Evolutionary conservation across 192 early-diverging fungal species (phyloP), one percentile per base, ranked within the genome.

Genomic region (Backusella mclennaniae): DNA sequence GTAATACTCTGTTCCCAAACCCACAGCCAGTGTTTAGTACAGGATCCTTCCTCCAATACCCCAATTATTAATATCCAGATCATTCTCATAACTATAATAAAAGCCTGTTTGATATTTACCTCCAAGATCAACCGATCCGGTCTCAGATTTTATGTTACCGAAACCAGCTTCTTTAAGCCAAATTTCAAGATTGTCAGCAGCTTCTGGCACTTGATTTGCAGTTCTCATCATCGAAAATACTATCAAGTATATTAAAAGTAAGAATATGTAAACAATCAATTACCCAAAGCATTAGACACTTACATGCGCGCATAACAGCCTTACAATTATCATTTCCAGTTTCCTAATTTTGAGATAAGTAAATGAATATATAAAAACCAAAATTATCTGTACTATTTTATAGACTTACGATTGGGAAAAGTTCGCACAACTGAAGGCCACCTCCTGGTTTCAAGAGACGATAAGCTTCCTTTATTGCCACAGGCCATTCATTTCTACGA

Each of bases 401-500:
- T 59, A 11, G 11, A 33, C 44, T 52, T 73, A 73, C 71, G 9
- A 35, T 73, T 35, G 26, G 49, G 12, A 52, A 41, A 21, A 35
- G 41, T 31, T 82, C 81, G 59, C 71, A 71, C 2, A 74, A 67
- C 46, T 79, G 71, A 4, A 79, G 31, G 17, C 42, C 53, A 35
- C 81, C 81, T 31, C 74, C 74, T 14, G 77, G 73, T 15, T 79
- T 82, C 1, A 82, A 29, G 29, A 79, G 67, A n/a, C 74, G 67
- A n/a, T 66, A 38, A 6, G 72, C 12, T 17, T 79, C 73, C 17
- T 42, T 38, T 7, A 82, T 11, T 1, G 71, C 69, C 26, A 44
- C 6, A 1, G 59, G 63, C 66, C 74, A 82, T 42, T 82, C 35
- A 3, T 72, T 29, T n/a, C 35, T 52, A 19, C 31, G 63, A 19